Evolutionary conservation across 768 basidiomycete species (phyloP), one percentile per base, ranked within the genome.

Genomic region (Erythrobasidium yunnanense): DNA sequence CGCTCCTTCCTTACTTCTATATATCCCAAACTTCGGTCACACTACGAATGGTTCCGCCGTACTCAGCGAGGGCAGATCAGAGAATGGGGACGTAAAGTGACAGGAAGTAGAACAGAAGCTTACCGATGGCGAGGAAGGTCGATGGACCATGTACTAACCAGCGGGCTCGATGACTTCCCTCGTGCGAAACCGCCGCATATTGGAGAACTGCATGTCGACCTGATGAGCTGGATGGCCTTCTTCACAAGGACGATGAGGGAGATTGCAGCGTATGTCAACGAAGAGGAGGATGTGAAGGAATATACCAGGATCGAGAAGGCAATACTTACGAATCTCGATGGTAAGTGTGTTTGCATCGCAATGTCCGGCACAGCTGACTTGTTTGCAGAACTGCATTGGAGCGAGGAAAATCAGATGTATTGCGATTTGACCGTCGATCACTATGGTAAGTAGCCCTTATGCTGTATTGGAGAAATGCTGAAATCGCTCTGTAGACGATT

Each of bases 141-240:
- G 5, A 81, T 85, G 71, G 81, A 81, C 27, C 90, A 93, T 76
- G 87, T 97, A 38, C 78, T 97, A 65, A 95, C 93, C 0, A 89
- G 87, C 72, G 92, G 92, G 0, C 85, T 97, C 84, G 92, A 97
- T 74, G 92, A 97, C 76, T 96, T 92, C 76, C 92, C 92, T 11
- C 82, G 92, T 58, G 90, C 87, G 1, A 68, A 55, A 15, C 83
- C 85, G 27, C 87, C 92, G 4, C 89, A 91, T 73, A 81, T 84
- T 1, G 92, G 93, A 53, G 92, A 96, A 77, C 79, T 97, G 51
- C 92, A 97, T 75, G 75, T 96, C 66, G 92, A 97, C 76, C 77
- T 96, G 65, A 88, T 91, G 69, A 86, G 87, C 30, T 97, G 92
- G 92, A 89, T 96, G 85, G 92, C 83, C 2, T 95, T 90, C 80